phyloP scores from a whole-genome alignment of 352 stramenopile species.

The Globisporangium barbulae region DNA sequence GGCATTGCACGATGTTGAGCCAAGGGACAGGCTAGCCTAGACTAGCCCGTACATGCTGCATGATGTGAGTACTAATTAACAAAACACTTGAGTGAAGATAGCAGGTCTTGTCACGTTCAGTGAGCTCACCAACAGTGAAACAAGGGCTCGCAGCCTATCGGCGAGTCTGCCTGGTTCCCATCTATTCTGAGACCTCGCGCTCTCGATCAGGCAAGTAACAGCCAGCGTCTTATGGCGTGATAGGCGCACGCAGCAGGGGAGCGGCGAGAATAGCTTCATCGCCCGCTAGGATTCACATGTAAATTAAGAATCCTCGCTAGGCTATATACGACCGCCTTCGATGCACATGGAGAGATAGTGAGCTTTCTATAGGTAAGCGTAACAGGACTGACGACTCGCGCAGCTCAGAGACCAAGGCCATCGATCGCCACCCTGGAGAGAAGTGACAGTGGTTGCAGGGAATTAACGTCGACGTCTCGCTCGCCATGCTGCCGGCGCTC shows the following conservation, averaged over 20 bases:
- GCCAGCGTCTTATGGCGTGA: not conserved
- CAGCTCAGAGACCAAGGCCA: not conserved
- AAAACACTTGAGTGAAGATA: too few relatives aligned
- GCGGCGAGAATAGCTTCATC: not conserved
- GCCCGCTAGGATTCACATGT: not conserved
- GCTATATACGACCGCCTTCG: not conserved
- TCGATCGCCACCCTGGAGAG: not conserved
- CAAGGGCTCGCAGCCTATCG: not conserved
- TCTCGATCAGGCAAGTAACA: not conserved
- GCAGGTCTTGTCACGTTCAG: too few relatives aligned
- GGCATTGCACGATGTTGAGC: not conserved
- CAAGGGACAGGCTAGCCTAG: not conserved
- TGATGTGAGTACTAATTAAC: too few relatives aligned
- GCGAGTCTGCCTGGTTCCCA: not conserved
- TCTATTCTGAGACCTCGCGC: slow-evolving; percentile 1
- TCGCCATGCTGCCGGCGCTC: slow-evolving; percentile 67
- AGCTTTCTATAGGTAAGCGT: not conserved
- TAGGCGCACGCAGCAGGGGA: not conserved
- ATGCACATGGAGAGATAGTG: not conserved
- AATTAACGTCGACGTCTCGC: not conserved
- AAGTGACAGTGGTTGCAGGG: not conserved
- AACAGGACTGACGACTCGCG: not conserved
- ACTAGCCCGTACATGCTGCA: too few relatives aligned
- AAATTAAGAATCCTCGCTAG: not conserved
- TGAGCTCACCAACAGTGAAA: not conserved